A percentile compares a stretch with the other conserved stretches of the same genome.
These are phyloP conservation scores for Teratosphaeria destructans DNA, from an alignment of 2,329 filamentous ascomycete genomes.

Conservation along the genomic window DNA sequence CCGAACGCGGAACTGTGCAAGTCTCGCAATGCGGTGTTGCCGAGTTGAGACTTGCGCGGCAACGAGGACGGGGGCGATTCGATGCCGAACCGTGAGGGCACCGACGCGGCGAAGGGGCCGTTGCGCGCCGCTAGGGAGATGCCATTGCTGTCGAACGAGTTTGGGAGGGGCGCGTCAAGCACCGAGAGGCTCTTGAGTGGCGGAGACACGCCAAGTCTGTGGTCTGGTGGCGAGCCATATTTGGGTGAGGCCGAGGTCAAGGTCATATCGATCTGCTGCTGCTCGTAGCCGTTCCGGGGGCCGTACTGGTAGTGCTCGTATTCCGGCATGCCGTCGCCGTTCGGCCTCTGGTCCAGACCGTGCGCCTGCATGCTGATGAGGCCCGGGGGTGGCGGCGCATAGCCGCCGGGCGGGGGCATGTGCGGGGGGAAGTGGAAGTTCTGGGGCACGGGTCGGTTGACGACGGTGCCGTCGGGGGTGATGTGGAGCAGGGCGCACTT, in stretches of 20 bases:
- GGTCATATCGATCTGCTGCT: slow-evolving; percentile 42
- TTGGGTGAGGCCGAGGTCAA: slow-evolving; percentile 48
- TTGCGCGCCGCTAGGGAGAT: slow-evolving; percentile 85
- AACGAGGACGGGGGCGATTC: slow-evolving; percentile 65
- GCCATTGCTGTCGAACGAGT: slow-evolving; percentile 92
- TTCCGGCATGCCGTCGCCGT: slow-evolving; percentile 14
- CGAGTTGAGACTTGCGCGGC: slow-evolving; percentile 39
- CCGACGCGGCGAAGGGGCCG: slow-evolving; percentile 82
- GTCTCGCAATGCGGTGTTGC: slow-evolving; percentile 40
- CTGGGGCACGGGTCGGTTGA: slow-evolving; percentile 51
- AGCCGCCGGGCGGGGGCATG: slow-evolving; percentile 6
- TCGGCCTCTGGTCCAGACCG: slow-evolving; percentile 19
- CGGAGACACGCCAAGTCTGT: slow-evolving; percentile 71
- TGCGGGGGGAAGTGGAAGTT: slow-evolving; percentile 6
- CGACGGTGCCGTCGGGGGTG: slow-evolving; percentile 81
- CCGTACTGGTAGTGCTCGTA: slow-evolving; percentile 20
- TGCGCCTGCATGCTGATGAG: slow-evolving; percentile 27
- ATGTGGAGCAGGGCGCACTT: slow-evolving; percentile 97
- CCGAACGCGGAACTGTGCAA: slow-evolving; percentile 58
- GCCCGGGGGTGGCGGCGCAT: slow-evolving; percentile 19
- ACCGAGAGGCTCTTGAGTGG: slow-evolving; percentile 61
- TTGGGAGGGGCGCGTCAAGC: slow-evolving; percentile 81
- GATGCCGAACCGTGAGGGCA: slow-evolving; percentile 82
- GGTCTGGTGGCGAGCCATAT: slow-evolving; percentile 77
- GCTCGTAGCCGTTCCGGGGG: slow-evolving; percentile 18